Conservation (phyloP, 805 yeast genomes). For the Wickerhamomyces bisporus region DNA sequence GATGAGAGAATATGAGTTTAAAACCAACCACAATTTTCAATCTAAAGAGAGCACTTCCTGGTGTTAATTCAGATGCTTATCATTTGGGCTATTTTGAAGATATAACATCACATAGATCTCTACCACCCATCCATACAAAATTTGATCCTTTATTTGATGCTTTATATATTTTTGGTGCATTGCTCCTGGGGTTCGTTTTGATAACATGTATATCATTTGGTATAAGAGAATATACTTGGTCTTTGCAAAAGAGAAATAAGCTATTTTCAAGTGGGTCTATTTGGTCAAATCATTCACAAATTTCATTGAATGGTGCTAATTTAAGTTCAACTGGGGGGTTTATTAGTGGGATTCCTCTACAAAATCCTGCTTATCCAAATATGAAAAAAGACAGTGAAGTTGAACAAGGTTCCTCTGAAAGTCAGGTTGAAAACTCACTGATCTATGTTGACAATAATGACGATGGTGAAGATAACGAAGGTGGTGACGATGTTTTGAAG, state of each 20-base stretch:
- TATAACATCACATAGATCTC: conserved; percentile 10
- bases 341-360: background rate
- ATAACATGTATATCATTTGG: conserved; percentile 20
- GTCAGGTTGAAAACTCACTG: no score
- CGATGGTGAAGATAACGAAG: no score
- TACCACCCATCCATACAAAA: conserved; percentile 9
- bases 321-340: background rate
- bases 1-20: no score
- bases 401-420: no score
- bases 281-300: conserved; percentile 15
- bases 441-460: no score
- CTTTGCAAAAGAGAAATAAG: conserved; percentile 15
- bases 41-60: conserved; percentile 21
- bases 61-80: conserved; percentile 22
- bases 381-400: background rate
- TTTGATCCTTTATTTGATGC: conserved; percentile 22
- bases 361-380: background rate
- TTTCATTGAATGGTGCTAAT: background rate
- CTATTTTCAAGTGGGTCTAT: conserved; percentile 13
- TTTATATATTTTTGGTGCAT: conserved; percentile 19
- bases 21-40: background rate
- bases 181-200: conserved; percentile 14
- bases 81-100: conserved; percentile 26
- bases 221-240: conserved; percentile 25
- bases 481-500: background rate